Evolutionary conservation across 2,329 filamentous ascomycete genomes (phyloP).

Genomic region (Sclerotinia glacialis): DNA sequence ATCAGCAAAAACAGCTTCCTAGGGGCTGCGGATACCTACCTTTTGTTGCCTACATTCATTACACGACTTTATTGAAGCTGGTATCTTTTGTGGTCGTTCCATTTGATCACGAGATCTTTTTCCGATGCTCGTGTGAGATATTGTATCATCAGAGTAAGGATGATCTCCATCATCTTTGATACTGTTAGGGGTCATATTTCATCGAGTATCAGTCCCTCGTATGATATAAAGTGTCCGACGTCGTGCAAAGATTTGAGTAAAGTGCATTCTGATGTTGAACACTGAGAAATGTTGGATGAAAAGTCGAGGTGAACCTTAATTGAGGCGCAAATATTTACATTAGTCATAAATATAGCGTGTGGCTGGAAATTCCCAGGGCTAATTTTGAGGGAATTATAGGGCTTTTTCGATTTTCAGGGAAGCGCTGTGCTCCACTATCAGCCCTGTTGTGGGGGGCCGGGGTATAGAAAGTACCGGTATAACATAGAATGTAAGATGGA

Average conservation of each 20-base stretch:
- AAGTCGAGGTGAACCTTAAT: background rate
- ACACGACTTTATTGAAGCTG: slow-evolving; percentile 21
- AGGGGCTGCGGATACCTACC: slow-evolving; percentile 43
- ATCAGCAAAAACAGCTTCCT: background rate
- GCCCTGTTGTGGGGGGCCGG: background rate
- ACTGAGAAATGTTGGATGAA: background rate
- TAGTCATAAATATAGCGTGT: slow-evolving; percentile 2
- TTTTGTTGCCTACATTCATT: slow-evolving; percentile 66
- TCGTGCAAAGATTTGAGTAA: background rate
- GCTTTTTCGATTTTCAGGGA: background rate
- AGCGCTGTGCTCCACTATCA: background rate
- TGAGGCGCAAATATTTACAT: background rate
- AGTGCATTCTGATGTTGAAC: slow-evolving; percentile 7
- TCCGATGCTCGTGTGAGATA: slow-evolving; percentile 7
- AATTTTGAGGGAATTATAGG: background rate
- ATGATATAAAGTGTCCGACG: background rate
- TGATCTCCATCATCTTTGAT: slow-evolving; percentile 16
- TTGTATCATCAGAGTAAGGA: slow-evolving; percentile 13
- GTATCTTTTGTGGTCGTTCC: slow-evolving; percentile 15
- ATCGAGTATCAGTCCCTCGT: background rate
- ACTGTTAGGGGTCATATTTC: slow-evolving; percentile 6
- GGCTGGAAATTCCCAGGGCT: background rate
- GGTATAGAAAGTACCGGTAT: no score
- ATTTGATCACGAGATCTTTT: slow-evolving; percentile 20
- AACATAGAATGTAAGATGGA: no score